Evolutionary conservation across 2,329 filamentous ascomycete species (phyloP), one percentile per base, ranked within the genome.

Genomic region (Ophiostoma pallidulum): DNA sequence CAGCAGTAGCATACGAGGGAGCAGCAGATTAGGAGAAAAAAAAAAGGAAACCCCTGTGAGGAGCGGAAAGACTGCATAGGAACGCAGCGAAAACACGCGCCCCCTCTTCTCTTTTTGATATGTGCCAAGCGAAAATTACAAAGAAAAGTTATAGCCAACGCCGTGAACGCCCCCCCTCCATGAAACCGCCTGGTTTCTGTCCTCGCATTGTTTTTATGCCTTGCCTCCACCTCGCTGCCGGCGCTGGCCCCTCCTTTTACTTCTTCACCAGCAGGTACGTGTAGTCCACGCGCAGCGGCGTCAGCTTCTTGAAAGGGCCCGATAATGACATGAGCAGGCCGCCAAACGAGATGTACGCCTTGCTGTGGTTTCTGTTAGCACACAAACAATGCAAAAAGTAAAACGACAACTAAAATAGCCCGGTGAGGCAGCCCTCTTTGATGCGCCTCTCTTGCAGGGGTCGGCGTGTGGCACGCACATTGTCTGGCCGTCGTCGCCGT

Each of bases 231-330:
- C 16, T 4, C 7, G 8, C 28, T 28, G 39, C 19, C 4, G 14
- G 8, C 9, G 6, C 16, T 12, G n/a, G 13, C 9, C 20, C 18
- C 12, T 3, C 5, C n/a, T 20, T 47, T 60, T 68, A 91, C 80
- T 94, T 95, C 80, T 96, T 98, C 58, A 94, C 73, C 51, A 97
- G 75, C 52, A 98, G 77, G 64, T 98, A 98, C 54, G 94, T 81
- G 62, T 95, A 84, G 64, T 98, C 92, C 60, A 96, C 91, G 59
- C 89, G 80, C 61, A 98, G 69, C 24, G 89, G 85, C 29, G 86
- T 94, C 53, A 98, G 78, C 72, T 95, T 96, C 74, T 92, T 94
- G 66, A 94, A 92, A 3, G 92, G 92, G 6, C 94, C 92, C 60
- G 95, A 86, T 48, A 98, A 75, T 59, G 84, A 88, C 69, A 97